Conservation (phyloP, 768 basidiomycete species). For the Tylopilus sp. region DNA sequence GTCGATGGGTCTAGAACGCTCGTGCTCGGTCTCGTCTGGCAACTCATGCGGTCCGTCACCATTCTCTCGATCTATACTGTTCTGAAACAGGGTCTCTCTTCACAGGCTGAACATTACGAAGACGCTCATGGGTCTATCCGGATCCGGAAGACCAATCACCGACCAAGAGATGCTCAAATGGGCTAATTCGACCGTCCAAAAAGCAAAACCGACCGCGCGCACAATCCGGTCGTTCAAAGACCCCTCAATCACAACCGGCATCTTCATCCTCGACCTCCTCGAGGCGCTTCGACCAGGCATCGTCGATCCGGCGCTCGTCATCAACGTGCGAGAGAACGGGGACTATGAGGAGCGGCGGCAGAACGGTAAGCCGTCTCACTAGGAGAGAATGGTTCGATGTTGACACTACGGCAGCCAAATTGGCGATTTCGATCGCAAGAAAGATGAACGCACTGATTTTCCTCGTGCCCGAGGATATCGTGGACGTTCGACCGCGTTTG, state of each 20-base stretch:
- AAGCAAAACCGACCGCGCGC: constrained; percentile 52
- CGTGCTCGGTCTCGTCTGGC: constrained; percentile 96
- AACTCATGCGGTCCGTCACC: constrained; percentile 77
- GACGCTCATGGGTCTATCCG: constrained; percentile 73
- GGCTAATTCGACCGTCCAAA: constrained; percentile 89
- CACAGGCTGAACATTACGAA: constrained; percentile 82
- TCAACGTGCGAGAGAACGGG: constrained; percentile 54
- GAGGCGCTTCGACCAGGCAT: constrained; percentile 92
- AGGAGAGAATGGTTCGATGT: not conserved
- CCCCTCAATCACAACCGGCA: constrained; percentile 77
- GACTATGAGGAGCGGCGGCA: constrained; percentile 86
- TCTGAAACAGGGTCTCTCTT: not conserved
- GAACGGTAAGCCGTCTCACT: constrained; percentile 62
- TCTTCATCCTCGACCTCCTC: constrained; percentile 92
- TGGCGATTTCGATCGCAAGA: constrained; percentile 97
- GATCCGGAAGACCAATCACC: constrained; percentile 76
- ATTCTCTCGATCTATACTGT: not conserved
- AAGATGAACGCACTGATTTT: constrained; percentile 97
- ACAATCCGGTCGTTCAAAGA: constrained; percentile 94
- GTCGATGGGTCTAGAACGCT: constrained; percentile 91
- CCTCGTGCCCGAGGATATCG: constrained; percentile 95
- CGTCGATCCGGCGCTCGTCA: constrained; percentile 83
- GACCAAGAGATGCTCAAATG: constrained; percentile 95
- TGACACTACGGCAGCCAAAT: constrained; percentile 64
- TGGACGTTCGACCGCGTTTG: constrained; percentile 87